These are phyloP conservation scores for Phialophora chinensis DNA, from an alignment of 2,329 filamentous ascomycete species.

Conservation along the genomic window DNA sequence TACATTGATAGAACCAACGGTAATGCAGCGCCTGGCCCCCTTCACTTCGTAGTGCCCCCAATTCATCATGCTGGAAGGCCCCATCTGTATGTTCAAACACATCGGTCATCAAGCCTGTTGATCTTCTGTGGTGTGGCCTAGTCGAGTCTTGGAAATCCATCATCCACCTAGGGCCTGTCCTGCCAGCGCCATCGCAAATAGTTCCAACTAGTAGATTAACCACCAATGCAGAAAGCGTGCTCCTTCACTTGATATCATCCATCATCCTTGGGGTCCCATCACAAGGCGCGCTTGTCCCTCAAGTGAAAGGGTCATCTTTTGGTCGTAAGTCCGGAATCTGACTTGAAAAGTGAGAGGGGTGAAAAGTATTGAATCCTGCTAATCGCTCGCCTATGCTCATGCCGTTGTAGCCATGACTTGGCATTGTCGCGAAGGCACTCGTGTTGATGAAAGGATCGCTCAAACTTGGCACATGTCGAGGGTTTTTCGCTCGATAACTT, in stretches of 20 bases:
- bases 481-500: conserved; percentile 44
- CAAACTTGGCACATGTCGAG: conserved; percentile 51
- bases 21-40: not conserved
- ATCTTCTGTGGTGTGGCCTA: conserved; percentile 10
- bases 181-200: conserved; percentile 14
- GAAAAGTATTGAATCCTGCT: conserved; percentile 34
- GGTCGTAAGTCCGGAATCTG: conserved; percentile 12
- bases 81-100: conserved; percentile 12
- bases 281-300: not conserved
- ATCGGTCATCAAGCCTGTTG: conserved; percentile 19
- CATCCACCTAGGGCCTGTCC: conserved; percentile 7
- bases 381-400: conserved; percentile 37
- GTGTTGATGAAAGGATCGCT: conserved; percentile 52
- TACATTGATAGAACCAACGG: not conserved
- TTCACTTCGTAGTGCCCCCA: not conserved
- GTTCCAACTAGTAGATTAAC: conserved; percentile 6
- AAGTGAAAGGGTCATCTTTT: conserved; percentile 36
- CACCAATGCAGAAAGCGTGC: not conserved
- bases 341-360: conserved; percentile 31
- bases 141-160: not conserved
- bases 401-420: conserved; percentile 32
- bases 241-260: not conserved
- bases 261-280: not conserved
- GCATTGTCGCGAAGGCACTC: conserved; percentile 33
- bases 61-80: not conserved